Base-by-base conservation (phyloP, 352 stramenopile genomes). In the Pythium folliculosum region DNA sequence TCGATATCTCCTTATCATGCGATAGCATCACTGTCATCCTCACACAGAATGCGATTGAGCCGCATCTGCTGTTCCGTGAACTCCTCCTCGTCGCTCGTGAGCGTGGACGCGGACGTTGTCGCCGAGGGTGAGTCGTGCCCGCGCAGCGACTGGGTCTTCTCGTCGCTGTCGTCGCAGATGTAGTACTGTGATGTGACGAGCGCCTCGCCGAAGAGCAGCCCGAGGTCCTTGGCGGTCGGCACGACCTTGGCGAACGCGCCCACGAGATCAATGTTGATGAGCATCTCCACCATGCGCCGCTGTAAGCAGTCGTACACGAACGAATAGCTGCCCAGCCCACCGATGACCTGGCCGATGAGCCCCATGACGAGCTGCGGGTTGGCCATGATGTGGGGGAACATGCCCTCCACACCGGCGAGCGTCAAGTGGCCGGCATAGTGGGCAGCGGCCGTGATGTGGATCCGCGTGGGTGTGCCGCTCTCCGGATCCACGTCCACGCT, bases 271-370 rank as follows among this genome's bases (percentile, higher is more conserved):
- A 69, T 69, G 19, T 69, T 38, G 54, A 69, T 69, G 0, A 35
- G 12, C 12, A 37, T 45, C 37, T 69, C 63, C 6, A 59, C 54
- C 17, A 69, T 38, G 13, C 53, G 43, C 21, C 59, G 49, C 19
- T 30, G 30, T 5, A 27, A 9, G 63, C 63, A 69, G 37, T 69
- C 63, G 45, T 69, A 69, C 16, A 69, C 63, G 47, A 69, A 69
- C 43, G 16, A 16, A 22, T 69, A 69, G 32, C 53, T 56, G 5
- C 63, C 63, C 17, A 60, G 44, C 1, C 63, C 63, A 12, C 30
- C 54, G 40, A 69, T 69, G 17, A 35, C 25, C 17, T 69, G 44
- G 32, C 63, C 63, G 27, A 69, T 69, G 45, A 69, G 54, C 2
- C 23, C 32, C 40, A 69, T 56, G 7, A 69, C 63, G 3, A 69